A percentile compares a stretch with the other conserved stretches of the same genome.
Conservation (phyloP, 345 rosid genomes). For the Excoecaria cochinchinensis region DNA sequence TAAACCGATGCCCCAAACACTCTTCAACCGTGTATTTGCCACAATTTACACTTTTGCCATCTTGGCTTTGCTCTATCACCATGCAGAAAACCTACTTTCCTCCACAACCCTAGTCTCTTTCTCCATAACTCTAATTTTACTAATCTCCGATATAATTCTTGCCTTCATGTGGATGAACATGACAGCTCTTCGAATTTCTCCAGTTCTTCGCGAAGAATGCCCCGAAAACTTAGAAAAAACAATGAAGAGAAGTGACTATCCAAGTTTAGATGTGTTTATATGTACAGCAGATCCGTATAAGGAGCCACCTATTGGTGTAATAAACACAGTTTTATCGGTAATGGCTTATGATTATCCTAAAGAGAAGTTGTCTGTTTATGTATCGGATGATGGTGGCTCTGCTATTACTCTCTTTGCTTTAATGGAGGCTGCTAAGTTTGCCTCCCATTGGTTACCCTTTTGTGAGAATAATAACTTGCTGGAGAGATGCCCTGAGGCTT, state of each 20-base stretch:
- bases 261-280: not conserved
- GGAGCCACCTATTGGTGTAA: not conserved
- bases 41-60: slow-evolving; percentile 47
- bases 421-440: slow-evolving; percentile 6
- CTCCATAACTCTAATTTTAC: slow-evolving; percentile 27
- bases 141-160: slow-evolving; percentile 51
- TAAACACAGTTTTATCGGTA: not conserved
- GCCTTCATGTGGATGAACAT: slow-evolving; percentile 60
- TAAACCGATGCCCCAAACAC: slow-evolving; percentile 38
- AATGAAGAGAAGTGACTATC: not conserved
- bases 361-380: not conserved
- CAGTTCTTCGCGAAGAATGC: slow-evolving; percentile 10
- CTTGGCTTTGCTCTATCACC: slow-evolving; percentile 50
- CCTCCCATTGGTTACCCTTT: not conserved
- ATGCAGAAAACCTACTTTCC: slow-evolving; percentile 39
- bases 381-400: slow-evolving; percentile 3
- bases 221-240: not conserved
- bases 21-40: slow-evolving; percentile 50
- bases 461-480: not conserved
- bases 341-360: not conserved
- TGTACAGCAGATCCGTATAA: slow-evolving; percentile 4
- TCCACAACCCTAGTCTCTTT: slow-evolving; percentile 19
- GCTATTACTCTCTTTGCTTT: slow-evolving; percentile 3
- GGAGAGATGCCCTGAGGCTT: not conserved
- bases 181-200: slow-evolving; percentile 20